Percentiles rank a stretch among this genome's conserved stretches.
Conservation (phyloP, 2,329 filamentous ascomycete genomes). For the Colletotrichum falcatum region DNA sequence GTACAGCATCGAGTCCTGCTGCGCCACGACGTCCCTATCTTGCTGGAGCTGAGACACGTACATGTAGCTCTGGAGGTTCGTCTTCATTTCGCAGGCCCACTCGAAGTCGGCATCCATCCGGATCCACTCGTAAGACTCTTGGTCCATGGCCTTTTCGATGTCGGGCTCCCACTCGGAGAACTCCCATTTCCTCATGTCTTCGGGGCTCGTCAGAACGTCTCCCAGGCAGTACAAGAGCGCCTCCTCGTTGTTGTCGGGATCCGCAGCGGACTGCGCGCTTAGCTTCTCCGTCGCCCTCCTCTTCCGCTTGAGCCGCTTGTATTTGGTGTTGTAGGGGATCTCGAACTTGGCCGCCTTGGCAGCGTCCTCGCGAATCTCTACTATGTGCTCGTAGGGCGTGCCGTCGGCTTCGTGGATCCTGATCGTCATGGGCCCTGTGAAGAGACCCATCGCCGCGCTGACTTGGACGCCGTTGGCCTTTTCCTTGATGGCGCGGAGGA, state of each 20-base stretch:
- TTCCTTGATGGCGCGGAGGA: conserved; percentile 88
- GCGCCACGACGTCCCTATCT: conserved; percentile 95
- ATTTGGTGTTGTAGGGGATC: conserved; percentile 99
- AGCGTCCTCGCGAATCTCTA: conserved; percentile 89
- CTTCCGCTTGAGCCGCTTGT: conserved; percentile 92
- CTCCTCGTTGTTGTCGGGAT: conserved; percentile 75
- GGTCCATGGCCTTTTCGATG: conserved; percentile 90
- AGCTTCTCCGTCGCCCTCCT: conserved; percentile 60
- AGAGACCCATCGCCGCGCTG: conserved; percentile 79
- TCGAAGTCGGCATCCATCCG: conserved; percentile 98
- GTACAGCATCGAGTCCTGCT: conserved; percentile 81
- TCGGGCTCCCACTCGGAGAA: conserved; percentile 91
- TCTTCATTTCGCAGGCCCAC: conserved; percentile 89
- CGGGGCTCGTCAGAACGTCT: conserved; percentile 85
- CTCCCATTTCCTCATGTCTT: conserved; percentile 86
- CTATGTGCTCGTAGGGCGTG: conserved; percentile 97
- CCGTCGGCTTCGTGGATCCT: conserved; percentile 98
- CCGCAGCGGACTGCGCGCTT: conserved; percentile 68
- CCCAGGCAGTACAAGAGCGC: conserved; percentile 91
- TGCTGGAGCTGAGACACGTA: conserved; percentile 97
- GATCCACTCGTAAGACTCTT: conserved; percentile 99
- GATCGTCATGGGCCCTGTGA: conserved; percentile 97
- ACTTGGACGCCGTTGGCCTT: conserved; percentile 76
- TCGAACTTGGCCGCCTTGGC: conserved; percentile 84
- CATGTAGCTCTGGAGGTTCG: conserved; percentile 94